These are phyloP conservation scores for Mallotus japonicus DNA, from an alignment of 441 rosid species.

Conservation along the genomic window DNA sequence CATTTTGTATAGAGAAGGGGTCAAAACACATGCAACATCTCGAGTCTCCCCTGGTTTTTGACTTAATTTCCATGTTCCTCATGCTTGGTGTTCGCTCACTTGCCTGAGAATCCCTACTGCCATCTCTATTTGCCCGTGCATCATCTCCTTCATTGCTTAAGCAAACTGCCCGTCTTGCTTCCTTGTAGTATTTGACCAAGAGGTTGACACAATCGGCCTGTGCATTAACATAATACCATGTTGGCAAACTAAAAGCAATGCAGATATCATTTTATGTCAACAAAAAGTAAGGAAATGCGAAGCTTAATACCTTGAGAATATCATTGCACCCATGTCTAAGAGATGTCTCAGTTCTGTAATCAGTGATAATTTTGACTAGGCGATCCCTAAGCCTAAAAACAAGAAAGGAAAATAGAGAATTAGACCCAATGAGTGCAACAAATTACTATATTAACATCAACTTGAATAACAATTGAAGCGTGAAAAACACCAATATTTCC, in stretches of 20 bases:
- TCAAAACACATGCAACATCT: constrained; percentile 98
- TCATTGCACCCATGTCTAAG: constrained; percentile 97
- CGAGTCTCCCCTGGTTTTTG: constrained; percentile 82
- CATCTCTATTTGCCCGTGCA: constrained; percentile 52
- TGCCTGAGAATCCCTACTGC: constrained; percentile 40
- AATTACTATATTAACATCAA: not conserved
- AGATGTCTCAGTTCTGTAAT: constrained; percentile 97
- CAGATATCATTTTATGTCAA: not conserved
- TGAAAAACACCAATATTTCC: not conserved
- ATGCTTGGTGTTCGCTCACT: constrained; percentile 39
- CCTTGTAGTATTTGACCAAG: constrained; percentile 81
- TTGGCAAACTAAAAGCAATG: constrained; percentile 11
- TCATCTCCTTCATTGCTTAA: constrained; percentile 68
- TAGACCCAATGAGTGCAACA: not conserved
- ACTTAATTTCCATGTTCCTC: constrained; percentile 68
- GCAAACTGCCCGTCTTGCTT: constrained; percentile 77
- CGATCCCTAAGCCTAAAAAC: constrained; percentile 83
- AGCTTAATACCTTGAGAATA: constrained; percentile 74
- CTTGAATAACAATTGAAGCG: not conserved
- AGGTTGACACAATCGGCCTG: constrained; percentile 96
- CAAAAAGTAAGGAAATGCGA: constrained; percentile 5
- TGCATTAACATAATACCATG: constrained; percentile 19
- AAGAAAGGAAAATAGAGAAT: constrained; percentile 12
- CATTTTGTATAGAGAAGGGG: constrained; percentile 76
- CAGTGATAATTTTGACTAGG: constrained; percentile 89